phyloP scores from a whole-genome alignment of 2,329 filamentous ascomycete genomes.

The Diaporthe caulivora region DNA sequence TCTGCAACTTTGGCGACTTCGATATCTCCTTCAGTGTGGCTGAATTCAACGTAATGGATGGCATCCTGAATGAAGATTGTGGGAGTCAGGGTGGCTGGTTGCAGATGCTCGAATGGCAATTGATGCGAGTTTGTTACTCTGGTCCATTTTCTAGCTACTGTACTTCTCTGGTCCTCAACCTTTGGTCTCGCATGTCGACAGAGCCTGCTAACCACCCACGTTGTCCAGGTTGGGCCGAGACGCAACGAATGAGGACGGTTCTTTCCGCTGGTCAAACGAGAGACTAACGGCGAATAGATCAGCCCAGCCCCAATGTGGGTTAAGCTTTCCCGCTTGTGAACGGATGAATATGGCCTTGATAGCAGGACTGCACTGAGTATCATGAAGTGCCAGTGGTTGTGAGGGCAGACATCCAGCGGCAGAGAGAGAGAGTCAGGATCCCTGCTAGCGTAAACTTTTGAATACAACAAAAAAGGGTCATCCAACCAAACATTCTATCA shows the following conservation, averaged over 20 bases:
- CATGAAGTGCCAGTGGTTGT: not conserved
- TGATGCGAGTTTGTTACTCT: not conserved
- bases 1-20: not conserved
- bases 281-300: not conserved
- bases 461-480: no score
- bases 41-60: not conserved
- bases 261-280: not conserved
- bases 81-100: not conserved
- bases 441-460: not conserved
- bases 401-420: not conserved
- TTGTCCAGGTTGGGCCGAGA: not conserved
- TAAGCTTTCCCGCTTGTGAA: not conserved
- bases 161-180: not conserved
- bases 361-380: not conserved
- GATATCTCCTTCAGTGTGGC: constrained; percentile 10
- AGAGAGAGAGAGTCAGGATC: not conserved
- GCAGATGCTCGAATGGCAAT: not conserved
- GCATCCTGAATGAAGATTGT: not conserved
- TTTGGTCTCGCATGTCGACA: not conserved
- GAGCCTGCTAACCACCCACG: not conserved
- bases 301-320: not conserved
- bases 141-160: not conserved
- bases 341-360: not conserved
- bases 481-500: not conserved
- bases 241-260: not conserved